Conservation (phyloP, 805 yeast species). For the Lipomyces anomalus region DNA sequence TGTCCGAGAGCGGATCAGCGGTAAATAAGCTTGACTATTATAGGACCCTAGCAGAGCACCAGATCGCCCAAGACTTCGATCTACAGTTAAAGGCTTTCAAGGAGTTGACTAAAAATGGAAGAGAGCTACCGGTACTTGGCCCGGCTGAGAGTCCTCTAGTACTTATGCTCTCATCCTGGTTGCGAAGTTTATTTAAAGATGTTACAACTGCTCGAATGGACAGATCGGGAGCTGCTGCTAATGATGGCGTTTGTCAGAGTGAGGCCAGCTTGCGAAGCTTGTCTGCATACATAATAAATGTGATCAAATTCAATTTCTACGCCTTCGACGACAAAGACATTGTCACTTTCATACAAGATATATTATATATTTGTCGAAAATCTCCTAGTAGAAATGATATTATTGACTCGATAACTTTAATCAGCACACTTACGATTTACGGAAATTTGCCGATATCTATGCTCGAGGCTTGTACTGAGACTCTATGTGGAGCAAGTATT, state of each 20-base stretch:
- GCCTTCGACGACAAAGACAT: constrained; percentile 40
- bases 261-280: constrained; percentile 32
- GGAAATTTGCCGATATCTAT: constrained; percentile 43
- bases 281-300: constrained; percentile 34
- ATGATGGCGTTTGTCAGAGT: constrained; percentile 1
- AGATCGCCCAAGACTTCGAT: constrained; percentile 48
- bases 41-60: constrained; percentile 49
- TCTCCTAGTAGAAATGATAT: constrained; percentile 39
- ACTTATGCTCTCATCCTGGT: constrained; percentile 37
- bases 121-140: constrained; percentile 47
- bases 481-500: constrained; percentile 43
- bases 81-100: constrained; percentile 45
- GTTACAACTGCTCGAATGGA: constrained; percentile 25
- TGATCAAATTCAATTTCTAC: constrained; percentile 45
- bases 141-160: constrained; percentile 42
- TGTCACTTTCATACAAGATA: constrained; percentile 33
- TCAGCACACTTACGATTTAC: constrained; percentile 42
- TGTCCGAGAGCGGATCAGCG: constrained; percentile 34
- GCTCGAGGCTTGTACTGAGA: constrained; percentile 38
- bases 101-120: constrained; percentile 48
- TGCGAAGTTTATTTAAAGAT: constrained; percentile 31
- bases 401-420: constrained; percentile 37
- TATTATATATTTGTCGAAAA: constrained; percentile 38
- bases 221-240: constrained; percentile 12
- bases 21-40: constrained; percentile 53